phyloP scores from a whole-genome alignment of 805 yeast genomes.

The Yamadazyma takamatsuzukensis region DNA sequence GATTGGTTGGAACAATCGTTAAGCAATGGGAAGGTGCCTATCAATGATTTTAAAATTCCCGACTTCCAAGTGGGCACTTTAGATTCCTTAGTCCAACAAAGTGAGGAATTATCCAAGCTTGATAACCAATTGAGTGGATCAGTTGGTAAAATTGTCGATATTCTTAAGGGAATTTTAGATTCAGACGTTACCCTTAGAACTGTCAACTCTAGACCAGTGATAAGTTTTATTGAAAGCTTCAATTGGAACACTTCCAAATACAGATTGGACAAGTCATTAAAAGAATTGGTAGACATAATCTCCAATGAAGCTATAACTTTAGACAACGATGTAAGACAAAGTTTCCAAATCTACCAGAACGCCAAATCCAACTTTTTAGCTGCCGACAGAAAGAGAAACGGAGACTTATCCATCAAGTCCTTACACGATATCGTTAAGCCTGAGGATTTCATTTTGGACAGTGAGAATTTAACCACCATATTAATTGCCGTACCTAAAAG shows the following conservation, averaged over 20 bases:
- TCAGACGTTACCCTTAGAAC: slow-evolving; percentile 18
- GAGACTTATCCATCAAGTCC: slow-evolving; percentile 88
- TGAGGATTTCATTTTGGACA: slow-evolving; percentile 75
- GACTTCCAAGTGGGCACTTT: slow-evolving; percentile 91
- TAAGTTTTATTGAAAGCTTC: slow-evolving; percentile 68
- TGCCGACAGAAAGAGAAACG: slow-evolving; percentile 89
- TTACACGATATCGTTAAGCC: slow-evolving; percentile 84
- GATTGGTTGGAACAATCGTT: slow-evolving; percentile 56
- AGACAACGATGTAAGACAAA: slow-evolving; percentile 78
- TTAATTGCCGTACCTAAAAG: slow-evolving; percentile 82
- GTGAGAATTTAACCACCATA: slow-evolving; percentile 84
- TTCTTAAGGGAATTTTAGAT: slow-evolving; percentile 45
- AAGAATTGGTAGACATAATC: slow-evolving; percentile 66
- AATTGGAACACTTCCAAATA: slow-evolving; percentile 87
- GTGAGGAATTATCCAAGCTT: slow-evolving; percentile 81
- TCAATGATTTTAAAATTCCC: slow-evolving; percentile 63
- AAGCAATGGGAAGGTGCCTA: slow-evolving; percentile 55
- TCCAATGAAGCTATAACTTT: slow-evolving; percentile 76
- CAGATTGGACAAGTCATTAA: slow-evolving; percentile 78
- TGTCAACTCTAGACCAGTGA: slow-evolving; percentile 47
- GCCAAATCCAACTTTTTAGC: slow-evolving; percentile 83
- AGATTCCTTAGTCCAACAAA: slow-evolving; percentile 84
- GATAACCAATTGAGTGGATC: slow-evolving; percentile 75
- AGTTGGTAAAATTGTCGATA: slow-evolving; percentile 73
- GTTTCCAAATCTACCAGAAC: slow-evolving; percentile 69